Evolutionary conservation across 2,329 filamentous ascomycete species (phyloP).

Genomic region (Colletotrichum zoysiae): DNA sequence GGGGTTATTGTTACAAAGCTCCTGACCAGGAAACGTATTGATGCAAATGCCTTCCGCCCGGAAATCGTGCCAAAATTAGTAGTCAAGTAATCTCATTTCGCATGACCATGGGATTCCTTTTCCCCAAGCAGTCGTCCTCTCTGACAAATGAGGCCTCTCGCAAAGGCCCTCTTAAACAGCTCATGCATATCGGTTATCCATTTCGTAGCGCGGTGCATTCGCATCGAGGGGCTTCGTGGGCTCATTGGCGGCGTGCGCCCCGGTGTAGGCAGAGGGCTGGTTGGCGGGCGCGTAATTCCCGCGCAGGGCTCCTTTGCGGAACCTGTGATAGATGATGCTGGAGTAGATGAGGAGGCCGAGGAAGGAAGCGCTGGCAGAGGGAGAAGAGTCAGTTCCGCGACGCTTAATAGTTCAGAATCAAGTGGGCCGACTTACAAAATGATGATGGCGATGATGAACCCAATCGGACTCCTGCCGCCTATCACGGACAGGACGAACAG

Average conservation of each 20-base stretch:
- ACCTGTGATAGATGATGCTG: slow-evolving; percentile 47
- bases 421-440: slow-evolving; percentile 45
- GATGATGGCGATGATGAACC: slow-evolving; percentile 44
- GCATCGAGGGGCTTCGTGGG: slow-evolving; percentile 6
- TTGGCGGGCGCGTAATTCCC: slow-evolving; percentile 22
- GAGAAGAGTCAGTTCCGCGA: background rate
- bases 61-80: background rate
- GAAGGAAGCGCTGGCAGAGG: slow-evolving; percentile 47
- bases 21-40: background rate
- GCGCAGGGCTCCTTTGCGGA: slow-evolving; percentile 38
- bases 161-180: too few species aligned
- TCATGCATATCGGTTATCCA: background rate
- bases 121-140: background rate
- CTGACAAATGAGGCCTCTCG: background rate
- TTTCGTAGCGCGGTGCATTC: background rate
- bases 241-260: background rate
- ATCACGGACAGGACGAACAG: slow-evolving; percentile 47
- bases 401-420: background rate
- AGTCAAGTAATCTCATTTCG: background rate
- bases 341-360: slow-evolving; percentile 51
- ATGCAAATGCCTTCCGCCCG: background rate
- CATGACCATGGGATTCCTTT: background rate
- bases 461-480: slow-evolving; percentile 34
- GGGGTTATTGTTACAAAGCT: background rate
- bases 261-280: slow-evolving; percentile 19